Conservation (phyloP, 2,329 filamentous ascomycete genomes). For the Penicillium janthinellum region DNA sequence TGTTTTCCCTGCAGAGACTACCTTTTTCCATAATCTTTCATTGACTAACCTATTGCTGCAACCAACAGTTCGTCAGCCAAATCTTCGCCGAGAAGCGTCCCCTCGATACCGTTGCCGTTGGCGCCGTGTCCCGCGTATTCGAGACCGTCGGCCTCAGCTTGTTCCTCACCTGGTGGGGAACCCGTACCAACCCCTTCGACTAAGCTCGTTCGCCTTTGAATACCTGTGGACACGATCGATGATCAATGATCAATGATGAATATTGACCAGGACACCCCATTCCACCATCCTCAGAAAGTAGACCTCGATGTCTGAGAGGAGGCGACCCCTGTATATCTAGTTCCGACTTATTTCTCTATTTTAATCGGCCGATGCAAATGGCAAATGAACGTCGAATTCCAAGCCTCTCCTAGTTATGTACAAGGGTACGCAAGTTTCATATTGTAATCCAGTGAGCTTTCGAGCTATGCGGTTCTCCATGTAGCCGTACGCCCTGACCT, state of each 20-base stretch:
- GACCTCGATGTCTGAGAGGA: background rate
- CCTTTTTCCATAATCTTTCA: background rate
- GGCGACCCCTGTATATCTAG: constrained; percentile 6
- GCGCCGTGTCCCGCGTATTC: constrained; percentile 78
- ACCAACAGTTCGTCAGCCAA: constrained; percentile 76
- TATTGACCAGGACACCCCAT: constrained; percentile 1
- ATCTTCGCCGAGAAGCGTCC: constrained; percentile 89
- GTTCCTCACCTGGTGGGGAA: constrained; percentile 98
- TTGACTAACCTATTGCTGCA: background rate
- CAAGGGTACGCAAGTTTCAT: too few species aligned
- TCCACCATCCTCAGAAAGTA: background rate
- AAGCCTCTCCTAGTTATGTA: background rate
- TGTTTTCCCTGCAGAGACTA: constrained; percentile 39
- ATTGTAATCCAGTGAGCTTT: too few species aligned
- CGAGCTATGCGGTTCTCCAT: too few species aligned
- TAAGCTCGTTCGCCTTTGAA: constrained; percentile 49
- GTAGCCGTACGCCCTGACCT: too few species aligned
- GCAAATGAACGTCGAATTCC: background rate
- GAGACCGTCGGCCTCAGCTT: constrained; percentile 91
- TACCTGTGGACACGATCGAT: background rate
- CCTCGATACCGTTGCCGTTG: constrained; percentile 84
- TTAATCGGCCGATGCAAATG: constrained; percentile 3
- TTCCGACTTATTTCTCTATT: background rate
- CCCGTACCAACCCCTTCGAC: constrained; percentile 88
- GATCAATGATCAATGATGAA: background rate